phyloP scores from a whole-genome alignment of 345 rosid genomes.

The Ceriops zippeliana region DNA sequence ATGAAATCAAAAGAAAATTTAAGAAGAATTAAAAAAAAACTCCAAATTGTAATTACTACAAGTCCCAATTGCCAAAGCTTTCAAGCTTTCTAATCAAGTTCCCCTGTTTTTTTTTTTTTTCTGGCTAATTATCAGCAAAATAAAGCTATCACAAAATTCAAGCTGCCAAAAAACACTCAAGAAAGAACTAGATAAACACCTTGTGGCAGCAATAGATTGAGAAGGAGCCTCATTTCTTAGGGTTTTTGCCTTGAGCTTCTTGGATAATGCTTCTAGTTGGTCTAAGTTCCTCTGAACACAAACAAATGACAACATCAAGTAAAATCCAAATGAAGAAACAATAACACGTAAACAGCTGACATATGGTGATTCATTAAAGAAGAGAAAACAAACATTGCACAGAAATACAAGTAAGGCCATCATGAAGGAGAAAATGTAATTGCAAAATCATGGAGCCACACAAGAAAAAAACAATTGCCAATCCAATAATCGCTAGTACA shows the following conservation, averaged over 20 bases:
- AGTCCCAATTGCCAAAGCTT: background rate
- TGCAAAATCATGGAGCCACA: no score
- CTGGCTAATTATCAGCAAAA: background rate
- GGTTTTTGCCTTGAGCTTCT: constrained; percentile 93
- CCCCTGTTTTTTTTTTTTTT: constrained; percentile 3
- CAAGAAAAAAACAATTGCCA: no score
- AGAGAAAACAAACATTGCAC: no score
- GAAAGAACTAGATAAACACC: constrained; percentile 37
- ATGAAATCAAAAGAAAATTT: background rate
- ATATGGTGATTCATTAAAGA: no score
- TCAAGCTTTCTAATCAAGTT: background rate
- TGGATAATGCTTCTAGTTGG: constrained; percentile 86
- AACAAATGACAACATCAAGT: constrained; percentile 16
- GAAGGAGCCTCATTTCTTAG: constrained; percentile 88
- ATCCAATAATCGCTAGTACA: no score
- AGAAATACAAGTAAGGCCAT: no score
- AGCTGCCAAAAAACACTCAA: background rate
- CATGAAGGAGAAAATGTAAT: background rate
- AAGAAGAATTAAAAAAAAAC: background rate
- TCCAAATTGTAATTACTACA: background rate
- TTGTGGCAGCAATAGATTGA: constrained; percentile 90
- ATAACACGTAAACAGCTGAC: background rate
- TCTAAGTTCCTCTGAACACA: constrained; percentile 80
- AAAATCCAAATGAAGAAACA: constrained; percentile 9
- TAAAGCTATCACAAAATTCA: background rate